Percentiles rank a stretch among this genome's conserved stretches.
phyloP scores from a whole-genome alignment of 495 filamentous ascomycete genomes.

The Penicillium nucicola region DNA sequence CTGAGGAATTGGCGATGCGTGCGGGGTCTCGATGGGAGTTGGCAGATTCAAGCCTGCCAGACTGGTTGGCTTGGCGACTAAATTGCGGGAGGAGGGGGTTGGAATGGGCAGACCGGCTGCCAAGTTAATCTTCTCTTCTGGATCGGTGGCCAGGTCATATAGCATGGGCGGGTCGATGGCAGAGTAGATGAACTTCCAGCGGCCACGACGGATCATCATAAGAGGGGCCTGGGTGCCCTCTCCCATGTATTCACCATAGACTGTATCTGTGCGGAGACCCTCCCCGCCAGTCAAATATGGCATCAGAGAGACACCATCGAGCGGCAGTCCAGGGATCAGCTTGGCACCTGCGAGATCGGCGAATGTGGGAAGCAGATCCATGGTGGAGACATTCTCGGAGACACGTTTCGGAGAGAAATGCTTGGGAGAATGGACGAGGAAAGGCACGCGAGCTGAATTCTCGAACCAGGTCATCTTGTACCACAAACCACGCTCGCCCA shows the following conservation, averaged over 20 bases:
- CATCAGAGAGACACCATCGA: slow-evolving; percentile 73
- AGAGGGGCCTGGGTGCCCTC: slow-evolving; percentile 82
- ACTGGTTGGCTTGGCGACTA: slow-evolving; percentile 12
- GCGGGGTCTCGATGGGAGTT: slow-evolving; percentile 37
- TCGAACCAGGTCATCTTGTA: slow-evolving; percentile 96
- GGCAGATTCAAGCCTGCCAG: slow-evolving; percentile 29
- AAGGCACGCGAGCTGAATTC: slow-evolving; percentile 75
- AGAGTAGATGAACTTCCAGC: slow-evolving; percentile 81
- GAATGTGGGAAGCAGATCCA: slow-evolving; percentile 83
- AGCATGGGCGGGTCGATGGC: slow-evolving; percentile 77
- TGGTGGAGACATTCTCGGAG: slow-evolving; percentile 73
- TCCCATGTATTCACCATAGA: slow-evolving; percentile 84
- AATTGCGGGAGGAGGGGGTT: slow-evolving; percentile 4
- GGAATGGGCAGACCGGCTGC: slow-evolving; percentile 40
- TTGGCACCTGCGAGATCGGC: slow-evolving; percentile 71
- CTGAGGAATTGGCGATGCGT: slow-evolving; percentile 29
- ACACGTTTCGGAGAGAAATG: slow-evolving; percentile 66
- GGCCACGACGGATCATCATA: slow-evolving; percentile 85
- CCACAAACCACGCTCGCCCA: slow-evolving; percentile 85
- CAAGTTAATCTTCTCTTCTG: slow-evolving; percentile 69
- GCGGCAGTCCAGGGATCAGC: slow-evolving; percentile 59
- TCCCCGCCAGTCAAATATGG: slow-evolving; percentile 63
- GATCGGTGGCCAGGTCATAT: slow-evolving; percentile 70
- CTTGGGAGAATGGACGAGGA: slow-evolving; percentile 71
- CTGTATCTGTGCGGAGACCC: slow-evolving; percentile 60